Evolutionary conservation across 1,284 basidiomycete genomes (phyloP).

Genomic region (Sporisorium exsertum): DNA sequence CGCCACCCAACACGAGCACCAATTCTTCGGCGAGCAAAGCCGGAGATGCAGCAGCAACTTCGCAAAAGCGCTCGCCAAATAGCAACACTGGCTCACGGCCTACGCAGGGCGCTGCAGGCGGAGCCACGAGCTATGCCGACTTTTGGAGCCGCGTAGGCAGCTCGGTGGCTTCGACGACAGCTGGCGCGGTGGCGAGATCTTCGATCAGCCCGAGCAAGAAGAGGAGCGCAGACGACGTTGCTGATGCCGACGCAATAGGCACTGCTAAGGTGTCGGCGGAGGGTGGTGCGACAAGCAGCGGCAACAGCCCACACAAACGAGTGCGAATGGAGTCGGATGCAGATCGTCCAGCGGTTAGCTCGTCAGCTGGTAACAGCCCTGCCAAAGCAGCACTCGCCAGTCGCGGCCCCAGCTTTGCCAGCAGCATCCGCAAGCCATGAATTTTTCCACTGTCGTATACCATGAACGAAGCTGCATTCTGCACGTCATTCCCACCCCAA

Average conservation of each 20-base stretch:
- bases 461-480: slow-evolving; percentile 1
- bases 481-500: background rate
- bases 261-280: background rate
- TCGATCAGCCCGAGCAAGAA: slow-evolving; percentile 40
- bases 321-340: slow-evolving; percentile 37
- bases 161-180: slow-evolving; percentile 14
- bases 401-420: slow-evolving; percentile 43
- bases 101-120: slow-evolving; percentile 14
- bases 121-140: slow-evolving; percentile 53
- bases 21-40: slow-evolving; percentile 17
- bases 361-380: slow-evolving; percentile 20
- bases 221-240: slow-evolving; percentile 35
- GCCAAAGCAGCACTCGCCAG: slow-evolving; percentile 36
- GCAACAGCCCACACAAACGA: slow-evolving; percentile 34
- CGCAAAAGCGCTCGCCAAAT: slow-evolving; percentile 21
- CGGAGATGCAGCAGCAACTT: slow-evolving; percentile 2
- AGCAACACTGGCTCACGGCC: slow-evolving; percentile 4
- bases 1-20: slow-evolving; percentile 37
- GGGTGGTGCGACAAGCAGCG: too few species aligned
- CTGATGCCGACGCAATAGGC: background rate
- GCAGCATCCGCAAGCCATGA: slow-evolving; percentile 19
- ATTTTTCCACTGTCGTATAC: slow-evolving; percentile 2
- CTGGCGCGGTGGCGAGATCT: slow-evolving; percentile 11
- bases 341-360: slow-evolving; percentile 11
- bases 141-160: slow-evolving; percentile 58